Base-by-base conservation (phyloP, 2,329 filamentous ascomycete species). In the Remersonia thermophila region DNA sequence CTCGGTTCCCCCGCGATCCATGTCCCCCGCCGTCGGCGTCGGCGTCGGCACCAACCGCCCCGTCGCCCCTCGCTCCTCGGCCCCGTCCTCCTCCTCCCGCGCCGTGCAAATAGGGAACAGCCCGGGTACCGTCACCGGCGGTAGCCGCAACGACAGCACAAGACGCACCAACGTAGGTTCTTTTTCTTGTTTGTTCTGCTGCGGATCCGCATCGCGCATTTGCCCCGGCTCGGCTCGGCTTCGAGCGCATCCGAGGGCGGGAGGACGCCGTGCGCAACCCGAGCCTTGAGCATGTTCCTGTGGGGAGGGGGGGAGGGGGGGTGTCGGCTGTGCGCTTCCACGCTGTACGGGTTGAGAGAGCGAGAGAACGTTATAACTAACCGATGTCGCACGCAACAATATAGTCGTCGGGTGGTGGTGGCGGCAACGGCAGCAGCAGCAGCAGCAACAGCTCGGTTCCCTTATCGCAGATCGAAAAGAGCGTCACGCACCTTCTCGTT, bases 391-490 rank as follows among this genome's bases (percentile, higher is more conserved):
- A n/a, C n/a, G n/a, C n/a, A n/a, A n/a, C n/a, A n/a, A n/a, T n/a
- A n/a, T n/a, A 52, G 50, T 52, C 49, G 10, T 47, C 46, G 20
- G 42, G 80, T 66, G 31, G 36, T 15, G 76, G 60, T n/a, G n/a
- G n/a, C n/a, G n/a, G n/a, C n/a, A n/a, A n/a, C n/a, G n/a, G n/a
- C n/a, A n/a, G n/a, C n/a, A n/a, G n/a, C n/a, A n/a, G n/a, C n/a
- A n/a, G n/a, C n/a, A n/a, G n/a, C n/a, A n/a, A n/a, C 65, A 77
- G 43, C 3, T 83, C 67, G 68, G 84, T 73, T 52, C 71, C 72
- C 49, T 72, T 98, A 48, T 95, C 89, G 35, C 89, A 94, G 59
- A 98, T 98, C 60, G 91, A 98, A 66, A 96, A 95, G 67, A 95
- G 87, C 57, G 91, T 98, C 46, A 95, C 89, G 9, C 91, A 98